Percentiles rank a stretch among this genome's conserved stretches.
Evolutionary conservation across 495 filamentous ascomycete species (phyloP).

Genomic region (Penicillium coffeae): DNA sequence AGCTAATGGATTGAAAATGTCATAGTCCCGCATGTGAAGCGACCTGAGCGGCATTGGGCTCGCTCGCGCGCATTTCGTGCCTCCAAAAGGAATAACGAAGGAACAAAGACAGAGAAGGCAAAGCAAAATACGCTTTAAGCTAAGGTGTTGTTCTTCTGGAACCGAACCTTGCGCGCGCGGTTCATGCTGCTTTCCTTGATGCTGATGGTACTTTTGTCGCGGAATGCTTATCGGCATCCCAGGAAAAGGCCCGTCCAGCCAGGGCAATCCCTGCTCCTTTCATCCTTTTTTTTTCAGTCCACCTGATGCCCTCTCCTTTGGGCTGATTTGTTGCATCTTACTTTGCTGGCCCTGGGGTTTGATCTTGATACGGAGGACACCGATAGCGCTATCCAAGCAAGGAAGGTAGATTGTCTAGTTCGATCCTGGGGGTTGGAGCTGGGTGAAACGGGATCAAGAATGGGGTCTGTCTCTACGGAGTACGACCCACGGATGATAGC

Average conservation of each 20-base stretch:
- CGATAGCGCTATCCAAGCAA: background rate
- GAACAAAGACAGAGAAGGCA: too few species aligned
- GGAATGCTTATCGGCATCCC: background rate
- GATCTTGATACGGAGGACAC: background rate
- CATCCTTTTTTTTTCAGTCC: constrained; percentile 4
- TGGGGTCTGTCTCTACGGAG: too few species aligned
- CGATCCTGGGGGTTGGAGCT: background rate
- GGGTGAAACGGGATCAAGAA: background rate
- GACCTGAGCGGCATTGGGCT: constrained; percentile 16
- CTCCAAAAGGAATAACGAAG: background rate
- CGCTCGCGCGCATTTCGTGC: background rate
- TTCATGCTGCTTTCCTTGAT: background rate
- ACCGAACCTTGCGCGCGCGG: background rate
- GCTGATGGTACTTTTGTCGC: background rate
- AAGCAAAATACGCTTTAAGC: background rate
- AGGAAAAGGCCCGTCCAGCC: background rate
- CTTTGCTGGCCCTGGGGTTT: background rate
- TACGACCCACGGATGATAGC: too few species aligned
- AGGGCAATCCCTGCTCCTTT: background rate
- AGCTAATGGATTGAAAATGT: constrained; percentile 22
- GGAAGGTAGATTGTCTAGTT: background rate
- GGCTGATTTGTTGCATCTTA: background rate
- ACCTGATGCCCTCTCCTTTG: constrained; percentile 10
- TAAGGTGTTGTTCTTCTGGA: background rate
- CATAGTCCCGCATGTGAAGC: constrained; percentile 24